Evolutionary conservation across 352 stramenopile species (phyloP).

Genomic region (Globisporangium camurandrum): DNA sequence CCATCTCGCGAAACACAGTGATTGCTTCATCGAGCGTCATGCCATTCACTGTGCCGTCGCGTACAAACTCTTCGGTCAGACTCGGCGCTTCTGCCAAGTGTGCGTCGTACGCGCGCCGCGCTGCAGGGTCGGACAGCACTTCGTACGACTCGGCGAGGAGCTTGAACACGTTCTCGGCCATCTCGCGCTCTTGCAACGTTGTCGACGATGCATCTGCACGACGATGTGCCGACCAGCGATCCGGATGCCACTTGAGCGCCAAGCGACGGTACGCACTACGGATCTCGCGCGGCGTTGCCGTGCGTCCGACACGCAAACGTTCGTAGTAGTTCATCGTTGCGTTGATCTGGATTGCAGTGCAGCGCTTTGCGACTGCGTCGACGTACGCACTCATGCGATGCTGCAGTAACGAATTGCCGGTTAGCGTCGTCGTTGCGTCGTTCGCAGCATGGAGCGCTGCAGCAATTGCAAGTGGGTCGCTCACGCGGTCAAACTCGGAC

Average conservation of each 20-base stretch:
- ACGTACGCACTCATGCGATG: constrained; percentile 84
- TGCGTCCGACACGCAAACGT: constrained; percentile 53
- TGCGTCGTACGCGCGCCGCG: constrained; percentile 55
- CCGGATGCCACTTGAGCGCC: constrained; percentile 83
- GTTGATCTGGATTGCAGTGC: constrained; percentile 75
- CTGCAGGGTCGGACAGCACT: constrained; percentile 56
- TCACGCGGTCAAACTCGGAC: constrained; percentile 35
- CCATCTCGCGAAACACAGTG: constrained; percentile 64
- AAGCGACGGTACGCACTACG: constrained; percentile 65
- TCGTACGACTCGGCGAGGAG: constrained; percentile 80
- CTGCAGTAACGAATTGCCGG: constrained; percentile 69
- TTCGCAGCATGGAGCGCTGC: constrained; percentile 37
- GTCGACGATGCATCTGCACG: constrained; percentile 3
- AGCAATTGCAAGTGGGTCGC: constrained; percentile 31
- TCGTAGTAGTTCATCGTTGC: constrained; percentile 83
- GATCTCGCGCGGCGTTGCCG: constrained; percentile 61
- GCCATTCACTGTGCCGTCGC: constrained; percentile 66
- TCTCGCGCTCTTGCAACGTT: constrained; percentile 51
- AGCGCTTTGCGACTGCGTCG: constrained; percentile 54
- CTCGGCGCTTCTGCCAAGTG: constrained; percentile 40
- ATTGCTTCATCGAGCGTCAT: constrained; percentile 85
- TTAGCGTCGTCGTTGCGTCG: constrained; percentile 44
- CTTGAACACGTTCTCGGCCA: constrained; percentile 78
- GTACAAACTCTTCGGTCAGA: constrained; percentile 68
- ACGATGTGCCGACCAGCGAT: constrained; percentile 50